phyloP scores from a whole-genome alignment of 1,139 yeast species.

The Geotrichum reessii region DNA sequence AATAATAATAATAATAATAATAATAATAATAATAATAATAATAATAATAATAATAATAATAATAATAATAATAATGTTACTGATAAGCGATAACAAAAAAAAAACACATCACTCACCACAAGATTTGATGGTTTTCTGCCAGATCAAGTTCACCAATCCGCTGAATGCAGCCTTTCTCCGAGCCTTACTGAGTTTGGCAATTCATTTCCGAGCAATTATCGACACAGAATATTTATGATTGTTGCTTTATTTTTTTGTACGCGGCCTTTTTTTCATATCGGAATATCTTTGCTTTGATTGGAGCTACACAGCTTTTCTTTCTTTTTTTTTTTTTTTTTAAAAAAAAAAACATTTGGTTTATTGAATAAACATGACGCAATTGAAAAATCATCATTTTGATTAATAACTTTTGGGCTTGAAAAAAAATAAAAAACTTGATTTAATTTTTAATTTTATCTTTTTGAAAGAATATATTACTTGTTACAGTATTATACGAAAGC shows the following conservation, averaged over 20 bases:
- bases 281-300: background rate
- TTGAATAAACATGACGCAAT: background rate
- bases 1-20: background rate
- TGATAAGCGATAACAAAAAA: too few species aligned
- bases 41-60: background rate
- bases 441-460: too few species aligned
- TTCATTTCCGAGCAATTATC: background rate
- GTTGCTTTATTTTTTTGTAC: background rate
- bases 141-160: background rate
- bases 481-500: too few species aligned
- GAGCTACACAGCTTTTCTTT: background rate
- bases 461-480: too few species aligned
- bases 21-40: background rate
- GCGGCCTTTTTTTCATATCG: background rate
- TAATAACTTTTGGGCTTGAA: too few species aligned
- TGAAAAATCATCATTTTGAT: too few species aligned
- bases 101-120: too few species aligned
- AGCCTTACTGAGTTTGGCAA: background rate
- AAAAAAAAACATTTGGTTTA: background rate
- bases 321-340: too few species aligned
- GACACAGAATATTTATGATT: background rate
- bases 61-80: background rate
- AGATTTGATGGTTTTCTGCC: background rate
- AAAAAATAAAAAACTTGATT: too few species aligned
- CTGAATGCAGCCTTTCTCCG: background rate